Evolutionary conservation across 75 land plant genomes (phyloP), one percentile per base, ranked within the genome.

Genomic region (Ceratopteris richardii): DNA sequence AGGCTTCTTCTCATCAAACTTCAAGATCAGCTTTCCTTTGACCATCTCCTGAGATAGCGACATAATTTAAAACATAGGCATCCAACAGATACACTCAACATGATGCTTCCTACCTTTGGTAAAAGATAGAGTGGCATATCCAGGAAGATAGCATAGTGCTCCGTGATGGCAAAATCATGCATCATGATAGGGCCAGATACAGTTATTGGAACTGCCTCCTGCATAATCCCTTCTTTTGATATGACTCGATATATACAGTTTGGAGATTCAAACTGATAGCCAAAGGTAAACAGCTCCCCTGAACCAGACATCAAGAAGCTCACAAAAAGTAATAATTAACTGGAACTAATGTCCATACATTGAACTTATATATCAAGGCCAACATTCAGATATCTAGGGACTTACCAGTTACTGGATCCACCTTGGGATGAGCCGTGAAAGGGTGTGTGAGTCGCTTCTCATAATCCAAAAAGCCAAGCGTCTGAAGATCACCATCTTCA

Each of bases 81-180:
- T 19, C 12, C 5, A 14, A 9, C 9, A 40, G 42, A 14, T 40
- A 9, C 42, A 40, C 42, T 40, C 12, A 40, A 9, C 42, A 40
- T n/a, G n/a, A 14, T 40, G 21, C 22, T 29, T 27, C 37, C 37
- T 70, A 95, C 99, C 96, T 76, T 81, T 53, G 88, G 82, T 43
- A 64, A 59, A 73, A 95, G 78, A 29, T 69, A 71, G 36, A 89
- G 56, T 43, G 99, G 97, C 44, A 90, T 80, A 67, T 95, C 99
- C 99, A 90, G 79, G 64, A 95, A 95, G 55, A 95, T 71, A 19
- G 96, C 90, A 74, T 81, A 95, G 64, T 95, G 90, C 51, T 95
- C 88, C 19, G 99, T 95, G 67, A 95, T 95, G 51, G 92, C 91
- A 56, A 95, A 90, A 66, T 95, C 99, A 77, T 95, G 99, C 91